phyloP scores from a whole-genome alignment of 345 rosid genomes.

The Mangifera indica region DNA sequence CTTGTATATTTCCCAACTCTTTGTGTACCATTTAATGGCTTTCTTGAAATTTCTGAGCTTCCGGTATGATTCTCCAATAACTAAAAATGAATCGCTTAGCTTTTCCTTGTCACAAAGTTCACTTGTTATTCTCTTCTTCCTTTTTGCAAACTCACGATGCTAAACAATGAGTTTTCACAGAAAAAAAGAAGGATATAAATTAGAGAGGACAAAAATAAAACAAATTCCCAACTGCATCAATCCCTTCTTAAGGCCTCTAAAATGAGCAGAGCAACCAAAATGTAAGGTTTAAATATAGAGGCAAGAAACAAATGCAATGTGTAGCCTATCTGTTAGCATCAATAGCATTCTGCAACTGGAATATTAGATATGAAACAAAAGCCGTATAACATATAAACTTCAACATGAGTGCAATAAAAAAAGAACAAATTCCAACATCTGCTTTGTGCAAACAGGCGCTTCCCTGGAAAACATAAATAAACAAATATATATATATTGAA shows the following conservation, averaged over 20 bases:
- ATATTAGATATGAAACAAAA: neutral
- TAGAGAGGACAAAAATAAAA: slow-evolving; percentile 13
- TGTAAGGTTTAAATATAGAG: neutral
- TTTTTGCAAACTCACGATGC: slow-evolving; percentile 80
- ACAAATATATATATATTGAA: no score
- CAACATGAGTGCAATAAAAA: neutral
- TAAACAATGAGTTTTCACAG: slow-evolving; percentile 32
- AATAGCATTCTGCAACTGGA: neutral
- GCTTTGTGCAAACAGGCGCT: neutral
- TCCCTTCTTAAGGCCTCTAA: slow-evolving; percentile 7
- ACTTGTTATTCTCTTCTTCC: slow-evolving; percentile 66
- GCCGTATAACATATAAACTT: neutral
- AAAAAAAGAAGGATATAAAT: slow-evolving; percentile 21
- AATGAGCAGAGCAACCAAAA: neutral
- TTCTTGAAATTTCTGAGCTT: slow-evolving; percentile 72
- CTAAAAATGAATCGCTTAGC: slow-evolving; percentile 69
- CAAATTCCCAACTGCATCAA: slow-evolving; percentile 1
- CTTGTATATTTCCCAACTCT: slow-evolving; percentile 64
- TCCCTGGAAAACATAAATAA: neutral
- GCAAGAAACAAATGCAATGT: slow-evolving; percentile 5
- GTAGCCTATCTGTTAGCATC: neutral
- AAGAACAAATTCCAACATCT: neutral
- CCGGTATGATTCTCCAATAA: slow-evolving; percentile 81
- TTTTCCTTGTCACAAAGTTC: slow-evolving; percentile 86
- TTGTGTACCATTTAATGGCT: slow-evolving; percentile 73